Evolutionary conservation across 1,284 basidiomycete genomes (phyloP), one percentile per base, ranked within the genome.

Genomic region (Ganoderma boninense): DNA sequence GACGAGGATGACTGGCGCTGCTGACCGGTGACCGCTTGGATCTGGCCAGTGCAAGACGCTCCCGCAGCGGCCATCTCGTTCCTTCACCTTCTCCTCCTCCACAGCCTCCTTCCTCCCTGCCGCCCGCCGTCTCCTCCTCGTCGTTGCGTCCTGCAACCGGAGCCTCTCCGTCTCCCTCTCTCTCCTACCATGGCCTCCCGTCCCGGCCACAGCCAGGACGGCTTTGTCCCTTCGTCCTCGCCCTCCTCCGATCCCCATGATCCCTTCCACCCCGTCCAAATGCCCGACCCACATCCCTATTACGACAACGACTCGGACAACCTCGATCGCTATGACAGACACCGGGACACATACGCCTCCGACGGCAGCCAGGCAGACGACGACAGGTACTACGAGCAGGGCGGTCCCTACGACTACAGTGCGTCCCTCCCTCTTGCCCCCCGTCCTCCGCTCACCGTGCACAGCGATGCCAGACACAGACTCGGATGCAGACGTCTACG

Each of bases 231-330:
- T 68, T 78, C 79, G 4, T 80, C 77, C 4, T 73, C 79, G 32
- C 75, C 79, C 42, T 80, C 79, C 68, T 77, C 79, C 54, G 79
- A 81, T 73, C 76, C 76, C 56, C 81, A 82, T 73, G 90, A 92
- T 80, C 90, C 89, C 74, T 92, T 91, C 81, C 78, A 82, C 18
- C 64, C 64, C 8, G 63, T 60, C 44, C 70, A n/a, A 77, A 83
- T 46, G 81, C 82, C 75, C 49, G 72, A 71, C 29, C 70, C 72
- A 26, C 82, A 83, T 63, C 84, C 87, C 78, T 92, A 92, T 79
- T 89, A 92, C 77, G 93, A 95, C 85, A 90, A 89, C 77, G 93
- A 95, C 73, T 91, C 91, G 46, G 93, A 94, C 74, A 83, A 87
- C 80, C 84, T 87, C 72, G 91, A 92, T 76, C 83, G 84, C 65